Conservation (phyloP, 73 alveolate species). For the Paraurostyla sp. region DNA sequence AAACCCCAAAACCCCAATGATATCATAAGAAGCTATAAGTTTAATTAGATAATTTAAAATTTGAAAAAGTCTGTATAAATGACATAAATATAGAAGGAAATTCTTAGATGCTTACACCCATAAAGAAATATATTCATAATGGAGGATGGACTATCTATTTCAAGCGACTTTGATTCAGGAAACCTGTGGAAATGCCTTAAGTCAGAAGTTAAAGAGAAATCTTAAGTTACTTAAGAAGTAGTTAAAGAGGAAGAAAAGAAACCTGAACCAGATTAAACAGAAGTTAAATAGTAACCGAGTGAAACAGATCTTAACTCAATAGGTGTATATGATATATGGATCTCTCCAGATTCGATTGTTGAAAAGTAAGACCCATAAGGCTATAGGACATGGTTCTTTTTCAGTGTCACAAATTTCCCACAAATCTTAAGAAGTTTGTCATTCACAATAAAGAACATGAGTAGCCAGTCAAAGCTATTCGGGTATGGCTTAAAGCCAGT, state of each 20-base stretch:
- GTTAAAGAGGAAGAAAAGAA: not conserved
- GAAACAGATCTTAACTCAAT: not conserved
- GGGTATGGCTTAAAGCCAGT: conserved; percentile 74
- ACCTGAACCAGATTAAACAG: not conserved
- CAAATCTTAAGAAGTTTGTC: not conserved
- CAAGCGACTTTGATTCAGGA: conserved; percentile 72
- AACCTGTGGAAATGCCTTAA: conserved; percentile 54
- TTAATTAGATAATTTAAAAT: too few species aligned
- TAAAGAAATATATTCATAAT: conserved; percentile 38
- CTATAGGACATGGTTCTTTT: conserved; percentile 73
- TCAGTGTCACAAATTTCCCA: conserved; percentile 52
- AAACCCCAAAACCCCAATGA: too few species aligned
- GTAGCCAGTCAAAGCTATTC: conserved; percentile 60
- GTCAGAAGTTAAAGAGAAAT: not conserved
- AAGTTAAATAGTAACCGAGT: not conserved
- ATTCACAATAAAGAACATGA: conserved; percentile 63
- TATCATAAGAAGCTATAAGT: too few species aligned
- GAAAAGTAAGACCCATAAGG: conserved; percentile 5
- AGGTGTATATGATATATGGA: conserved; percentile 58
- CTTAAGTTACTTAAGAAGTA: too few species aligned
- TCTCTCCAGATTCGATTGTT: conserved; percentile 56
- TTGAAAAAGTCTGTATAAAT: too few species aligned
- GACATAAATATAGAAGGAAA: not conserved
- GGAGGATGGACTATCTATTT: conserved; percentile 43
- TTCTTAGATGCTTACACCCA: conserved; percentile 26